Evolutionary conservation across 2,329 filamentous ascomycete species (phyloP), one percentile per base, ranked within the genome.

Genomic region (Sordariomycetes sp.): DNA sequence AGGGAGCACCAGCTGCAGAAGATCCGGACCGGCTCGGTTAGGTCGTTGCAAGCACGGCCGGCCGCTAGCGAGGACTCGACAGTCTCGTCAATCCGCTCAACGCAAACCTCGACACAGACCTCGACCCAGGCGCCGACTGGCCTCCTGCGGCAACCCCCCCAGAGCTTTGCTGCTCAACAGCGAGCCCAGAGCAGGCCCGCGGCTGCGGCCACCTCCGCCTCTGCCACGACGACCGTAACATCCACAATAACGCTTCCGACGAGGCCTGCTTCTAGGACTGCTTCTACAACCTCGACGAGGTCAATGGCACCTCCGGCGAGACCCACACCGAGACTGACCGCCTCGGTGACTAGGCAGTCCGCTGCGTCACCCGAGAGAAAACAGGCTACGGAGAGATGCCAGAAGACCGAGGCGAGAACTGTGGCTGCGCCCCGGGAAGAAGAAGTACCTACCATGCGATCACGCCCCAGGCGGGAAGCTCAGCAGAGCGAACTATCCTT

Each of bases 141-240:
- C 4, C 67, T 81, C 5, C 66, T 82, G 24, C 73, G 76, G 39
- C 77, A 75, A 39, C 79, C 76, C 2, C 80, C 80, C 10, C 82
- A 85, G 64, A 86, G 82, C 65, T 86, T 85, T 66, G 82, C 82
- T 13, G 82, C 82, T 3, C 82, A 86, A 62, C 82, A 86, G 62
- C 72, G 82, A 62, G 79, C 80, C 25, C 81, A 82, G 60, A 74
- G 74, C 61, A 75, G 56, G 20, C 56, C 56, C 36, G 51, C 51
- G 15, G 28, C 42, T 3, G 42, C 54, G n/a, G 28, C 39, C 35
- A 10, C 20, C 15, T 12, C 54, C 22, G 45, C 20, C 20, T 22
- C 28, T 32, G 3, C 45, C 20, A 24, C 45, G 12, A 24, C n/a
- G 3, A 24, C 20, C 20, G n/a, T 22, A 20, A 24, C 45, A 8